These are phyloP conservation scores for Heimioporus sp. DNA, from an alignment of 768 basidiomycete species.

Conservation along the genomic window DNA sequence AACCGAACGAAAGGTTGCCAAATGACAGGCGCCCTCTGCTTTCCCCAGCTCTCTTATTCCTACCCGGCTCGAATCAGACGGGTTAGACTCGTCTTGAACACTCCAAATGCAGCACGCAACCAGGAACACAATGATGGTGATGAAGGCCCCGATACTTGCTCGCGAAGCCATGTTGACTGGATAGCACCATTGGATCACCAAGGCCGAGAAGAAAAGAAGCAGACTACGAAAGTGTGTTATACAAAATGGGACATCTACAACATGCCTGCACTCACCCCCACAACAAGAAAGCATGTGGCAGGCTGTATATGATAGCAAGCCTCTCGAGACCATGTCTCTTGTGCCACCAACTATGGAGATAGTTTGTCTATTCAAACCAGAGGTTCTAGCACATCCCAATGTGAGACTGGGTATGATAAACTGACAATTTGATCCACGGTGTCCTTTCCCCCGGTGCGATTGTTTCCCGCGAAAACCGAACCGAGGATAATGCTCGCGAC, in stretches of 20 bases:
- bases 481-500: slow-evolving; percentile 43
- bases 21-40: too few relatives aligned
- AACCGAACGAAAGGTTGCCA: too few relatives aligned
- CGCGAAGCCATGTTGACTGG: slow-evolving; percentile 9
- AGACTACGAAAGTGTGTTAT: slow-evolving; percentile 17
- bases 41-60: too few relatives aligned
- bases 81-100: slow-evolving; percentile 6
- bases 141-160: slow-evolving; percentile 30
- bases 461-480: slow-evolving; percentile 42
- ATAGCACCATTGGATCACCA: slow-evolving; percentile 25
- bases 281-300: slow-evolving; percentile 56
- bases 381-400: not conserved
- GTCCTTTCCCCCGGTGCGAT: slow-evolving; percentile 32
- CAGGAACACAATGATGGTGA: slow-evolving; percentile 29
- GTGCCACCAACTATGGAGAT: slow-evolving; percentile 19
- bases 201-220: slow-evolving; percentile 27
- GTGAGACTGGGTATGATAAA: not conserved
- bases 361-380: slow-evolving; percentile 10
- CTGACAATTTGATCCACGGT: slow-evolving; percentile 37
- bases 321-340: slow-evolving; percentile 43
- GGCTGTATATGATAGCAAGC: slow-evolving; percentile 50
- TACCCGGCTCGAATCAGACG: too few relatives aligned
- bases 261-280: slow-evolving; percentile 47
- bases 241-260: not conserved
- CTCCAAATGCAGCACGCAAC: slow-evolving; percentile 45